A percentile compares a stretch with the other conserved stretches of the same genome.
These are phyloP conservation scores for Microdochium bolleyi DNA, from an alignment of 2,329 filamentous ascomycete genomes.

Conservation along the genomic window DNA sequence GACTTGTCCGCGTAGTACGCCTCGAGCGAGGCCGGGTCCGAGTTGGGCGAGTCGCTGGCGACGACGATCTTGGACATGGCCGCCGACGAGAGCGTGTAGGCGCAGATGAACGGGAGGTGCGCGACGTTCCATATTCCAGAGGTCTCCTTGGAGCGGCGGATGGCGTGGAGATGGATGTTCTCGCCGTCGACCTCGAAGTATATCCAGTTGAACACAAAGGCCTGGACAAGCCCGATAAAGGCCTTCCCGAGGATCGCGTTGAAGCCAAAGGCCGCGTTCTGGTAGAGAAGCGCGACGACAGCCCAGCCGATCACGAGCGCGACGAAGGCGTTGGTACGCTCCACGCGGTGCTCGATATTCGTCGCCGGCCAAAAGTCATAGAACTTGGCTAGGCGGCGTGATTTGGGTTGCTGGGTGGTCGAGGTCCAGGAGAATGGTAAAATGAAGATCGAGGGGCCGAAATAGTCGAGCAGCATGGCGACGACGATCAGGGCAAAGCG, in stretches of 20 bases:
- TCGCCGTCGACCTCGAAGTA: conserved; percentile 56
- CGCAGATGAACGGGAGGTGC: conserved; percentile 57
- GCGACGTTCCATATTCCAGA: conserved; percentile 45
- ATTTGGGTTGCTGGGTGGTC: conserved; percentile 9
- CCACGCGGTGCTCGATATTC: conserved; percentile 60
- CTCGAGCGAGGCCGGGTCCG: conserved; percentile 39
- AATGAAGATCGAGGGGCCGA: conserved; percentile 34
- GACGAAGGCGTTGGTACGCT: conserved; percentile 57
- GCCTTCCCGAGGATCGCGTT: conserved; percentile 57
- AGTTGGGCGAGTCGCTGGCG: conserved; percentile 41
- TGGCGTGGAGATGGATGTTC: conserved; percentile 52
- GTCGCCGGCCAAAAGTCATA: conserved; percentile 55
- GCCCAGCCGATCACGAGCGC: conserved; percentile 58
- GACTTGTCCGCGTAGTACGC: conserved; percentile 40
- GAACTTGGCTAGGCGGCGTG: conserved; percentile 19
- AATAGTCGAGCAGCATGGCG: conserved; percentile 46
- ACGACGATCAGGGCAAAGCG: conserved; percentile 48
- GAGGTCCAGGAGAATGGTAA: conserved; percentile 24
- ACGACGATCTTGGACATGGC: conserved; percentile 51
- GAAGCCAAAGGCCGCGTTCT: conserved; percentile 44
- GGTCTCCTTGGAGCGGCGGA: conserved; percentile 40
- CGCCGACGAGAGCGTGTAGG: conserved; percentile 50
- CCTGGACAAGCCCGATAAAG: conserved; percentile 47
- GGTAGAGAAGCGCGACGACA: conserved; percentile 53
- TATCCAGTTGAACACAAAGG: conserved; percentile 53